phyloP scores from a whole-genome alignment of 768 basidiomycete genomes.

The Phlegmacium glaucopus region DNA sequence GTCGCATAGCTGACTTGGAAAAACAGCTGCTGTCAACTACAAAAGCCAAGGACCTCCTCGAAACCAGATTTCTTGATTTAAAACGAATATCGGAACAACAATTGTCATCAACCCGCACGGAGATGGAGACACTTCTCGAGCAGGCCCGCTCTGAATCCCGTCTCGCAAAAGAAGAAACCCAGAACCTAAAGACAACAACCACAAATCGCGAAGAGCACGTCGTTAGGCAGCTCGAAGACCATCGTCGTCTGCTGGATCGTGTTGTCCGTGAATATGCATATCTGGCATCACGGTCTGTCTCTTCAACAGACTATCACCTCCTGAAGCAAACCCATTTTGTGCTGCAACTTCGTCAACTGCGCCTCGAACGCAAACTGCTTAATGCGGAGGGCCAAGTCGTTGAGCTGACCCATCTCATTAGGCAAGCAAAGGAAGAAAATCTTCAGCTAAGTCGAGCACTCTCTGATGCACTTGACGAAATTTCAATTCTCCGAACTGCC shows the following conservation, averaged over 20 bases:
- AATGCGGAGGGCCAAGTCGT: constrained; percentile 65
- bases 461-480: constrained; percentile 31
- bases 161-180: constrained; percentile 29
- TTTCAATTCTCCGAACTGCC: constrained; percentile 19
- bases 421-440: constrained; percentile 54
- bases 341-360: constrained; percentile 37
- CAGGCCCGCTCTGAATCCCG: constrained; percentile 33
- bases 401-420: constrained; percentile 61
- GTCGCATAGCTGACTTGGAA: constrained; percentile 53
- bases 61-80: constrained; percentile 41
- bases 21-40: constrained; percentile 43
- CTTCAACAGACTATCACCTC: constrained; percentile 28
- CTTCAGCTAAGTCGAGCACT: constrained; percentile 35
- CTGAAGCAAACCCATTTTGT: constrained; percentile 39
- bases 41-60: constrained; percentile 40
- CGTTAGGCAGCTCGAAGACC: constrained; percentile 47
- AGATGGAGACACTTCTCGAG: constrained; percentile 35
- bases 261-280: constrained; percentile 53
- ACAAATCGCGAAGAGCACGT: constrained; percentile 42
- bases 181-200: constrained; percentile 26
- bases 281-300: constrained; percentile 43
- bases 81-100: constrained; percentile 42
- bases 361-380: constrained; percentile 65
- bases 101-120: constrained; percentile 27
- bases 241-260: constrained; percentile 39